Evolutionary conservation across 1,139 yeast genomes (phyloP).

Genomic region (Geotrichum bryndzae): DNA sequence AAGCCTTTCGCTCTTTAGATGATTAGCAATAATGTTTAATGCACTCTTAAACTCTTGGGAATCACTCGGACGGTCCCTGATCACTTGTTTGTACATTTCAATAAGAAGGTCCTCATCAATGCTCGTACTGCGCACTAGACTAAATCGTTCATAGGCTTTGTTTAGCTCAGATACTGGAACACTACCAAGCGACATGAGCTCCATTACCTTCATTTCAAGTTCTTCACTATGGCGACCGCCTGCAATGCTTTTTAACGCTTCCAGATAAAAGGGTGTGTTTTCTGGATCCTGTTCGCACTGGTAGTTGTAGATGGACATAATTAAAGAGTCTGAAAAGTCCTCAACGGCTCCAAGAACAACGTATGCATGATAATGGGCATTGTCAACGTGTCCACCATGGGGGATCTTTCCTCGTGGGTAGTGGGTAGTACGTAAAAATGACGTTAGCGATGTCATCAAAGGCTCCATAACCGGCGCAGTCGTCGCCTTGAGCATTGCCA

Average conservation of each 20-base stretch:
- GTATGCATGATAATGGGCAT: conserved; percentile 6
- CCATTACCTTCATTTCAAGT: conserved; percentile 48
- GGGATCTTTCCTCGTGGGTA: conserved; percentile 3
- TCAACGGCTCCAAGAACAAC: conserved; percentile 49
- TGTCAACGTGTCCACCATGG: neutral
- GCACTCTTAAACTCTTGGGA: conserved; percentile 21
- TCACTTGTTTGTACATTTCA: neutral
- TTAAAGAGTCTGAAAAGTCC: conserved; percentile 54
- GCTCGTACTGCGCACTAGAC: conserved; percentile 33
- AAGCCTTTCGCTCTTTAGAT: conserved; percentile 40
- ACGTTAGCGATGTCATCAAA: neutral
- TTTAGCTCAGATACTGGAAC: conserved; percentile 58
- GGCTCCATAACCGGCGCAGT: neutral
- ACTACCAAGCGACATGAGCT: conserved; percentile 50
- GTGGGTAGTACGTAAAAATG: neutral
- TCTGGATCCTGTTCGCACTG: conserved; percentile 49
- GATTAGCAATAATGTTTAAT: conserved; percentile 24
- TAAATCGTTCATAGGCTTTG: conserved; percentile 50
- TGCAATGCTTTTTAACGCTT: conserved; percentile 51
- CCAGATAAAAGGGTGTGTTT: conserved; percentile 59
- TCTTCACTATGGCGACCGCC: conserved; percentile 43
- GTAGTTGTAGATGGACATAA: conserved; percentile 56
- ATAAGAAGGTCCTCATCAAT: conserved; percentile 15
- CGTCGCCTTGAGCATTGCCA: neutral
- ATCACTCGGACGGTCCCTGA: conserved; percentile 1